Evolutionary conservation across 352 stramenopile genomes (phyloP).

Genomic region (Achlya hypogyna): DNA sequence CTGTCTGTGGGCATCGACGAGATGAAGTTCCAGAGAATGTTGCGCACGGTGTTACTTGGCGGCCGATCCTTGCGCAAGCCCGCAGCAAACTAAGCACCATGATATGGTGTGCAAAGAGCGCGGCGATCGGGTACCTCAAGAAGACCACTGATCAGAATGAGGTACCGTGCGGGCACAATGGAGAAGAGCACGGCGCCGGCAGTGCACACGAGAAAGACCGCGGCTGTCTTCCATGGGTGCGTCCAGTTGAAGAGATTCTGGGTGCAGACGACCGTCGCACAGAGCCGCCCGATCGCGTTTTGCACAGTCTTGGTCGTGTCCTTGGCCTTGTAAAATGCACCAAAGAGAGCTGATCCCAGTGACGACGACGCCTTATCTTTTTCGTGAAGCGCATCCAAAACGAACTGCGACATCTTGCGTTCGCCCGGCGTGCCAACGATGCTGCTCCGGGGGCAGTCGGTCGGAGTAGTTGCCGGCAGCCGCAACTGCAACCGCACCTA

Average conservation of each 20-base stretch:
- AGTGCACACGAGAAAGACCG: slow-evolving; percentile 43
- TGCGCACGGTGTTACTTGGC: slow-evolving; percentile 65
- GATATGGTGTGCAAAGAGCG: background rate
- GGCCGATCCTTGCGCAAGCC: slow-evolving; percentile 68
- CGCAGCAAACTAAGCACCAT: slow-evolving; percentile 61
- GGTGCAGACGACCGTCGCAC: slow-evolving; percentile 54
- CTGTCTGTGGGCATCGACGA: slow-evolving; percentile 72
- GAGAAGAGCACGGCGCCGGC: slow-evolving; percentile 48
- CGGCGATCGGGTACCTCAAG: background rate
- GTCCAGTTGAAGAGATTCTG: slow-evolving; percentile 85
- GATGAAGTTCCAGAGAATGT: slow-evolving; percentile 74
- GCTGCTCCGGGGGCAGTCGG: background rate
- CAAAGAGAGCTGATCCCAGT: slow-evolving; percentile 60
- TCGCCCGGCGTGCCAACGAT: slow-evolving; percentile 29
- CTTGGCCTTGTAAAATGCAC: slow-evolving; percentile 78
- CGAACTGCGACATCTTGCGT: slow-evolving; percentile 54
- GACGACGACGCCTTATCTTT: slow-evolving; percentile 43
- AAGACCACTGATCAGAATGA: slow-evolving; percentile 54
- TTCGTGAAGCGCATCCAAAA: slow-evolving; percentile 53
- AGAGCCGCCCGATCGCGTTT: slow-evolving; percentile 58
- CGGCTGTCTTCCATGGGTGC: slow-evolving; percentile 76
- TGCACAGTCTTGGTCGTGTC: slow-evolving; percentile 69
- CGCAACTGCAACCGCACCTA: background rate
- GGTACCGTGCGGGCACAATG: slow-evolving; percentile 57
- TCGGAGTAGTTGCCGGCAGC: background rate